Evolutionary conservation across 129 eudicot genomes (phyloP).

Genomic region (Tagetes erecta): DNA sequence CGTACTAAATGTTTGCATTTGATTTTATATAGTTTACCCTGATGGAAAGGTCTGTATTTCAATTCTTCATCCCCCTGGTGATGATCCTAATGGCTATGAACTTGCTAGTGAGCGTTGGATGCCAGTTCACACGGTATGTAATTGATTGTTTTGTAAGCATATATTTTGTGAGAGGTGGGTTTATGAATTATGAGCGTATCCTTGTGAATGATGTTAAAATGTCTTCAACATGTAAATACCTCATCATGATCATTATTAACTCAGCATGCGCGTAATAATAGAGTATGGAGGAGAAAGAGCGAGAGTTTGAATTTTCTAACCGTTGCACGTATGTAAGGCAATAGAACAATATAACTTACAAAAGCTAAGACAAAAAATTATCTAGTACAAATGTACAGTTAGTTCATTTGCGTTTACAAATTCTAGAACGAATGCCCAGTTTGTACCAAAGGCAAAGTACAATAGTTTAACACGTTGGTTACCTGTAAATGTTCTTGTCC

Average conservation of each 20-base stretch:
- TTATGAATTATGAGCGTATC: neutral
- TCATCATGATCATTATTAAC: conserved; percentile 3
- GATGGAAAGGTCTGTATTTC: conserved; percentile 98
- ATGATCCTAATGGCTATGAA: conserved; percentile 97
- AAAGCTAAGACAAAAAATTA: neutral
- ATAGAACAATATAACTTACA: neutral
- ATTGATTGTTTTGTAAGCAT: neutral
- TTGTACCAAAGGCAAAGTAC: neutral
- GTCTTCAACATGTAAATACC: neutral
- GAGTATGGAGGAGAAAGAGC: conserved; percentile 5
- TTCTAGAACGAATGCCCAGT: no score
- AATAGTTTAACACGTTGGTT: neutral
- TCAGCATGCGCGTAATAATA: neutral
- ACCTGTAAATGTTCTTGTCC: neutral
- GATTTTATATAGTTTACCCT: conserved; percentile 61
- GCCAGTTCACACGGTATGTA: conserved; percentile 98
- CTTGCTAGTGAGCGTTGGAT: conserved; percentile 98
- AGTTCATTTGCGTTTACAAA: neutral
- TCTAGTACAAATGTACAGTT: neutral
- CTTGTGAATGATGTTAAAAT: conserved; percentile 1
- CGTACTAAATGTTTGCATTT: neutral
- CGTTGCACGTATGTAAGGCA: neutral
- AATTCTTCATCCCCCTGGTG: conserved; percentile 98
- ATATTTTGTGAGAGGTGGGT: neutral
- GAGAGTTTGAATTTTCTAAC: neutral